Percentiles rank a stretch among this genome's conserved stretches.
phyloP scores from a whole-genome alignment of 2,329 filamentous ascomycete genomes.

The Diaporthe destruens region DNA sequence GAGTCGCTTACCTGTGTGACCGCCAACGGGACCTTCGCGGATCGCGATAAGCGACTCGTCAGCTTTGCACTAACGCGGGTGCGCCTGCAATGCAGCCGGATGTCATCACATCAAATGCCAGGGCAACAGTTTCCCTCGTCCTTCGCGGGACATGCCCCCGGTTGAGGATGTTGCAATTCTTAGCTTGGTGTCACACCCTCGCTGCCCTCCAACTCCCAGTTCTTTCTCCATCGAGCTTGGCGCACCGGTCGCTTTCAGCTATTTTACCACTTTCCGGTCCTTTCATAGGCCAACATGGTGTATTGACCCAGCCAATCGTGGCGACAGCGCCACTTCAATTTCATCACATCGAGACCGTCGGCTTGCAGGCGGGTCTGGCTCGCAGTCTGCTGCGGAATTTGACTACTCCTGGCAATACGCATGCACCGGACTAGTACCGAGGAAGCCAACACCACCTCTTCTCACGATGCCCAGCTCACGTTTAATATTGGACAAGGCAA shows the following conservation, averaged over 20 bases:
- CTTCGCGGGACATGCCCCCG: conserved; percentile 33
- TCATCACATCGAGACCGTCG: conserved; percentile 24
- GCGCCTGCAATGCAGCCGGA: conserved; percentile 41
- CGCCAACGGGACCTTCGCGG: conserved; percentile 32
- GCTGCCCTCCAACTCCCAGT: conserved; percentile 32
- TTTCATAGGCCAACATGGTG: conserved; percentile 28
- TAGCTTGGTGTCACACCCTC: conserved; percentile 34
- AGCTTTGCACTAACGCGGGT: conserved; percentile 39
- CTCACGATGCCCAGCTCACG: conserved; percentile 9
- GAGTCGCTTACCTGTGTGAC: conserved; percentile 27
- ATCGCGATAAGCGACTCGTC: conserved; percentile 42
- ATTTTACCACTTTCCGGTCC: conserved; percentile 18
- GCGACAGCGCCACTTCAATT: conserved; percentile 5
- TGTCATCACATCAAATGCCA: conserved; percentile 37
- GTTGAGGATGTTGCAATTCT: conserved; percentile 32
- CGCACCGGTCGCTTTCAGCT: conserved; percentile 19
- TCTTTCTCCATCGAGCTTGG: conserved; percentile 31
- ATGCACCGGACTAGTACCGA: not conserved
- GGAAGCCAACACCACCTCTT: not conserved
- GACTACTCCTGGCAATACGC: not conserved
- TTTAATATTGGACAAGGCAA: conserved; percentile 17
- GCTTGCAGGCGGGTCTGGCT: conserved; percentile 7
- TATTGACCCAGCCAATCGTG: conserved; percentile 34
- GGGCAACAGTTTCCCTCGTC: conserved; percentile 32
- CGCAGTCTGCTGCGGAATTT: not conserved